phyloP scores from a whole-genome alignment of 352 stramenopile species.

The Phytophthora vignae region DNA sequence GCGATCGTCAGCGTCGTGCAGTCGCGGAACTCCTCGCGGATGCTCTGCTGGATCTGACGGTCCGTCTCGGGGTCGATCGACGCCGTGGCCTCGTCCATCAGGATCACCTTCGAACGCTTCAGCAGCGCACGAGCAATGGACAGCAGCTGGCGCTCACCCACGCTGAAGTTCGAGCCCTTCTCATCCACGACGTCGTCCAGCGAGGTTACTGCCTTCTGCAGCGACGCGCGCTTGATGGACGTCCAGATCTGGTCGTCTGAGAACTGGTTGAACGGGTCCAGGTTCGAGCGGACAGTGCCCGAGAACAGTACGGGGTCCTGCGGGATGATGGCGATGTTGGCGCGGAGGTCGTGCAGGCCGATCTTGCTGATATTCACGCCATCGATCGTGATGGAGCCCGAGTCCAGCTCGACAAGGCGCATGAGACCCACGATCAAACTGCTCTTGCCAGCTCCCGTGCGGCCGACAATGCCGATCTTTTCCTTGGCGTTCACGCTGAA shows the following conservation, averaged over 20 bases:
- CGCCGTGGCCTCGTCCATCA: conserved; percentile 98
- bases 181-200: conserved; percentile 70
- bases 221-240: conserved; percentile 81
- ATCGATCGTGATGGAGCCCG: conserved; percentile 56
- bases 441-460: conserved; percentile 88
- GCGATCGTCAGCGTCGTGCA: conserved; percentile 97
- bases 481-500: conserved; percentile 78
- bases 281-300: conserved; percentile 87
- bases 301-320: conserved; percentile 96
- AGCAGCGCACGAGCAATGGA: conserved; percentile 95
- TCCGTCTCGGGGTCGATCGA: conserved; percentile 90
- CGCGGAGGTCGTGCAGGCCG: conserved; percentile 55
- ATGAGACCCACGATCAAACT: conserved; percentile 92
- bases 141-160: conserved; percentile 96
- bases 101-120: conserved; percentile 89
- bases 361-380: conserved; percentile 60
- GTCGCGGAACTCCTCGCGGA: conserved; percentile 92
- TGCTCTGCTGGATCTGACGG: conserved; percentile 88
- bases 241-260: conserved; percentile 85
- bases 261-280: conserved; percentile 92
- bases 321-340: conserved; percentile 85
- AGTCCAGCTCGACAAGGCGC: conserved; percentile 87
- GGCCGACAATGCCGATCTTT: conserved; percentile 83
- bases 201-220: conserved; percentile 54
- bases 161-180: conserved; percentile 94